These are phyloP conservation scores for Gardenia jasminoides DNA, from an alignment of 257 asterid genomes.

Conservation along the genomic window DNA sequence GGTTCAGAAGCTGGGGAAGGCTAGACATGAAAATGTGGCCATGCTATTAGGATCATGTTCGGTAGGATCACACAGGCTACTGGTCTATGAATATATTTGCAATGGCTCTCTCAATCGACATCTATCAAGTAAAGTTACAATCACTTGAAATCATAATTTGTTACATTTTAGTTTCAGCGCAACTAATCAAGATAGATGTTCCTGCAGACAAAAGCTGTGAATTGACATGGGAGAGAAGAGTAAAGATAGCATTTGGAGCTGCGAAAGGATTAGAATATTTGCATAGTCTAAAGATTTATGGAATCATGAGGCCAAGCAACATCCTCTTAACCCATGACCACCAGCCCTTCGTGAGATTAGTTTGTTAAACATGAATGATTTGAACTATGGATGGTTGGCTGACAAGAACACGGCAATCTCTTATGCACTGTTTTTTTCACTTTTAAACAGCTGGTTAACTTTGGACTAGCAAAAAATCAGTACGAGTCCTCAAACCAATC, in stretches of 20 bases:
- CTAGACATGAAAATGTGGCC: conserved; percentile 46
- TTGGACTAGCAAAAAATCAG: conserved; percentile 40
- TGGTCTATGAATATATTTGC: conserved; percentile 52
- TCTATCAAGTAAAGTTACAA: conserved; percentile 32
- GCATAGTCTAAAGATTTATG: conserved; percentile 43
- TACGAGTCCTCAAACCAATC: conserved; percentile 46
- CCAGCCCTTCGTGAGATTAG: conserved; percentile 47
- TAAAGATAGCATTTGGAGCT: conserved; percentile 44
- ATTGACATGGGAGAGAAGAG: conserved; percentile 52
- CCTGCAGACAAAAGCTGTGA: conserved; percentile 34
- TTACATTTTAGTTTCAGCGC: neutral
- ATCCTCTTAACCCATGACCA: conserved; percentile 57
- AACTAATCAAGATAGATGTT: neutral
- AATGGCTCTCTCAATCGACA: conserved; percentile 45
- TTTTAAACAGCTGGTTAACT: conserved; percentile 42
- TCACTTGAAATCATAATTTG: neutral
- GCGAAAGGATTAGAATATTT: conserved; percentile 51
- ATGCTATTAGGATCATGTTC: conserved; percentile 51
- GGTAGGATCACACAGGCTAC: conserved; percentile 38
- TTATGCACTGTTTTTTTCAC: neutral
- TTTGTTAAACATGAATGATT: neutral
- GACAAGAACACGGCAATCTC: neutral
- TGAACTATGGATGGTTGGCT: neutral
- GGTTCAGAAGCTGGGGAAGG: conserved; percentile 36
- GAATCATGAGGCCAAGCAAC: conserved; percentile 52